Conservation (phyloP, 2,329 filamentous ascomycete species). For the Cercospora brassicicola region DNA sequence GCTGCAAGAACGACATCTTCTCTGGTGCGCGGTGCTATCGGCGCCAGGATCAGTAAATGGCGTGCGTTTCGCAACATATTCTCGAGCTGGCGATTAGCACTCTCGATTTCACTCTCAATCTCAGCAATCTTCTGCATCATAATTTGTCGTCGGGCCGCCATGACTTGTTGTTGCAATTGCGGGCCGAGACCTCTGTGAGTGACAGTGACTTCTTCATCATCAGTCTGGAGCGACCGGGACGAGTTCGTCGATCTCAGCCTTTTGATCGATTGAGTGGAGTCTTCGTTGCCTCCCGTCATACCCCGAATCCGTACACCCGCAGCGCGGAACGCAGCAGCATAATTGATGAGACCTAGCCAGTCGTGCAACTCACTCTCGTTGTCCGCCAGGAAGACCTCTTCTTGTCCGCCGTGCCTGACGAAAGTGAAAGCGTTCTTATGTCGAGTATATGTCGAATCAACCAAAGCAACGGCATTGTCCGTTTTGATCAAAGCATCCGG, state of each 20-base stretch:
- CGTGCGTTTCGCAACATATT: constrained; percentile 82
- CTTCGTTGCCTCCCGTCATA: constrained; percentile 79
- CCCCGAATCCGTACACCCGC: constrained; percentile 88
- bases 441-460: constrained; percentile 84
- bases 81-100: constrained; percentile 75
- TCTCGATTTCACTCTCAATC: constrained; percentile 73
- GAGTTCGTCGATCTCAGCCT: constrained; percentile 62
- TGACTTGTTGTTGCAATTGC: constrained; percentile 82
- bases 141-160: constrained; percentile 75
- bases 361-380: constrained; percentile 91
- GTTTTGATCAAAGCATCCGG: constrained; percentile 92
- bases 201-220: constrained; percentile 71
- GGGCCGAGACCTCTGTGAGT: constrained; percentile 49
- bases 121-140: constrained; percentile 83
- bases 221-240: constrained; percentile 62
- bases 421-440: constrained; percentile 96
- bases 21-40: constrained; percentile 84
- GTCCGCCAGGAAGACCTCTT: constrained; percentile 89
- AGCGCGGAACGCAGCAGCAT: constrained; percentile 89
- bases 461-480: constrained; percentile 83
- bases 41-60: constrained; percentile 83
- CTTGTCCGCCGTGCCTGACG: constrained; percentile 78
- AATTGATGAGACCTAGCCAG: constrained; percentile 94
- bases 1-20: constrained; percentile 85
- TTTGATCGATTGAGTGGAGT: constrained; percentile 69